Base-by-base conservation (phyloP, 768 basidiomycete species). In the Coprinopsis sp. region DNA sequence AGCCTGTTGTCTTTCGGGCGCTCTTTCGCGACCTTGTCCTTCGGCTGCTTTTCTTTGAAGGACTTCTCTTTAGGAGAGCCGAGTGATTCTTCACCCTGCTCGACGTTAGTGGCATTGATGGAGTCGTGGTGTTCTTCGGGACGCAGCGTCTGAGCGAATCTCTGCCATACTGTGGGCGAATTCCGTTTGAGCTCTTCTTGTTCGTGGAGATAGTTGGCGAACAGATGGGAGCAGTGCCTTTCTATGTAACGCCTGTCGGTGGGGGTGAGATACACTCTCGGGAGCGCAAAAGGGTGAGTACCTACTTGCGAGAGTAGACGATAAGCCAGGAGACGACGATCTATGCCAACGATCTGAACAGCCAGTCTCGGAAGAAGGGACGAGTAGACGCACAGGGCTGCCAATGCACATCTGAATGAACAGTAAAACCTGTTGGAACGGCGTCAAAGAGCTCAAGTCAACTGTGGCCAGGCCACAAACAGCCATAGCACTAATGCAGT, bases 321-420 rank as follows among this genome's bases (percentile, higher is more conserved):
- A 89, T 87, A 48, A 90, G 70, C 84, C 90, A 89, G 0, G 89
- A 90, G 6, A 92, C 78, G 12, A 82, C 57, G 30, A 91, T 79
- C 82, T 91, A 42, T n/a, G n/a, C n/a, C 37, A 10, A 11, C n/a
- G 43, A 21, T 24, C 19, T 40, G 21, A 43, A 30, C 38, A 45
- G 38, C 36, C 29, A 16, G 30, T 46, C 21, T 36, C 7, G 43
- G 31, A 22, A 33, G 33, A 18, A 23, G 28, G 24, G 23, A 40
- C 53, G 33, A 31, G 23, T 37, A 42, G 36, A 72, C 84, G 58
- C 52, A 89, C 87, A 28, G 83, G 83, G 53, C 73, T 86, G 6
- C 87, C 86, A 16, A 86, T 50, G 51, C 77, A 81, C 90, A 91
- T 91, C 62, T 85, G 82, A 6, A 87, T 59, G 63, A 90, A 88